phyloP scores from a whole-genome alignment of 2,329 filamentous ascomycete species.

The Gnomoniopsis sp. region DNA sequence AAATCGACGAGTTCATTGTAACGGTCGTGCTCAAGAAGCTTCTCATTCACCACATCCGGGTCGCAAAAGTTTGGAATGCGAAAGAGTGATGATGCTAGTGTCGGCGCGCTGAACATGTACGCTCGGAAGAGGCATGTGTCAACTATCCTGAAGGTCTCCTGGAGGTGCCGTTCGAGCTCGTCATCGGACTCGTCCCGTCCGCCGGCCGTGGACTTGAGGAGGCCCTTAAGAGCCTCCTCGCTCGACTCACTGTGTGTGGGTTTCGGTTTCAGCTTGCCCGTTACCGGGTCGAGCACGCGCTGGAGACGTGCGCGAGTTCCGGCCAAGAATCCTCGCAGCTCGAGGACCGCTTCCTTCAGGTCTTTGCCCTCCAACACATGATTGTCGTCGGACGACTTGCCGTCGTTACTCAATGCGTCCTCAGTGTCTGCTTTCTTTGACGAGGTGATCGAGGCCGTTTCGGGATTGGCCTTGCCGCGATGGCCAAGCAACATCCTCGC shows the following conservation, averaged over 20 bases:
- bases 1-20: constrained; percentile 98
- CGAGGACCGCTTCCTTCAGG: constrained; percentile 74
- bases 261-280: constrained; percentile 57
- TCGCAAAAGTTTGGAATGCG: constrained; percentile 97
- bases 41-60: constrained; percentile 90
- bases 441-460: constrained; percentile 60
- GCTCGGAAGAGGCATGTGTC: constrained; percentile 93
- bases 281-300: constrained; percentile 58
- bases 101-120: constrained; percentile 89
- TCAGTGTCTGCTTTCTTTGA: constrained; percentile 51
- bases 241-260: constrained; percentile 39
- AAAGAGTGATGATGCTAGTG: constrained; percentile 83
- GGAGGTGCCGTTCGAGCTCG: constrained; percentile 67
- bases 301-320: constrained; percentile 71
- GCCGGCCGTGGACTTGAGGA: constrained; percentile 46
- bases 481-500: constrained; percentile 51
- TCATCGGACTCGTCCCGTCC: constrained; percentile 46
- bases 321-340: constrained; percentile 83
- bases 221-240: constrained; percentile 48
- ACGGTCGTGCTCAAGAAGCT: constrained; percentile 79
- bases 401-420: constrained; percentile 54
- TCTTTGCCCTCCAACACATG: constrained; percentile 72
- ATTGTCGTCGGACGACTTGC: constrained; percentile 40
- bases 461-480: constrained; percentile 42
- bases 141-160: constrained; percentile 75